Percentiles rank a stretch among this genome's conserved stretches.
These are phyloP conservation scores for Jamesozyma piceae DNA, from an alignment of 805 yeast species.

Conservation along the genomic window DNA sequence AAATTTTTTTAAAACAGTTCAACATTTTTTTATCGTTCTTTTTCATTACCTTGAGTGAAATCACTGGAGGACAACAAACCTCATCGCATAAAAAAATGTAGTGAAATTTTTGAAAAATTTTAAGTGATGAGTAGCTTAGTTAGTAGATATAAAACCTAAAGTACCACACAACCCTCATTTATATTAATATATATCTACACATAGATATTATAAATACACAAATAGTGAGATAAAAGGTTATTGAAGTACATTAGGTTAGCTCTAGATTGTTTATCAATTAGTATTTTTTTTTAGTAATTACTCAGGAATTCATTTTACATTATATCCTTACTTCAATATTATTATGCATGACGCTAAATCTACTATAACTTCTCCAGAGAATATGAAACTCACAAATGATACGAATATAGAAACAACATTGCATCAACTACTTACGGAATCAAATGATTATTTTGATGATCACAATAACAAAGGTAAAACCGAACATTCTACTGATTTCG, in stretches of 20 bases:
- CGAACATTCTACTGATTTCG: constrained; percentile 3
- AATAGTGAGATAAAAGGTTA: no score
- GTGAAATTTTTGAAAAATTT: background rate
- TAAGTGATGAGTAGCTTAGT: background rate
- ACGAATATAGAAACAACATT: constrained; percentile 15
- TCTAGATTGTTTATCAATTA: no score
- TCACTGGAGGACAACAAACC: no score
- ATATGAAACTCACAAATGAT: background rate
- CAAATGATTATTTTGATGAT: constrained; percentile 6
- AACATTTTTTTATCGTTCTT: background rate
- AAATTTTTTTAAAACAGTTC: background rate
- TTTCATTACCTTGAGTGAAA: no score
- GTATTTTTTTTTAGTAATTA: no score
- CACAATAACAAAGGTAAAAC: background rate
- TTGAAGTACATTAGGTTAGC: no score
- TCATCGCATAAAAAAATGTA: background rate
- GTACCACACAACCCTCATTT: no score
- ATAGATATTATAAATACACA: no score
- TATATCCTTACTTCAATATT: background rate
- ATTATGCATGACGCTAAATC: background rate
- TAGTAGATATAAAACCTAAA: no score
- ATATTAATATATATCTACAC: no score
- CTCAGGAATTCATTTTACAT: no score
- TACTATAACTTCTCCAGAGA: background rate
- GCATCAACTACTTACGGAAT: constrained; percentile 16